phyloP scores from a whole-genome alignment of 2,329 filamentous ascomycete genomes.

The Xylaria sp. region DNA sequence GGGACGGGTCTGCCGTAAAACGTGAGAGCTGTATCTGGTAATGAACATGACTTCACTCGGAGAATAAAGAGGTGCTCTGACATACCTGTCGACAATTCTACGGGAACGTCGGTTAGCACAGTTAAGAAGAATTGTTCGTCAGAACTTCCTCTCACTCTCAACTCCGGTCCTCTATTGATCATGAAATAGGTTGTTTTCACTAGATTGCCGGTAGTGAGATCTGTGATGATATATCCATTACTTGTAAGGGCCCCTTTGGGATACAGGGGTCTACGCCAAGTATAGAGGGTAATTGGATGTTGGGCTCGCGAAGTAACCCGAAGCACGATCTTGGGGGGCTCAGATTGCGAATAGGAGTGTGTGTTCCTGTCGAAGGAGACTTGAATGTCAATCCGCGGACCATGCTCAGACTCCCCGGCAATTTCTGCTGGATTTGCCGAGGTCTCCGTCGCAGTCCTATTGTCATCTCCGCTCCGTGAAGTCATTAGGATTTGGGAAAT shows the following conservation, averaged over 20 bases:
- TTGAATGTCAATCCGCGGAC: background rate
- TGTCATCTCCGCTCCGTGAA: background rate
- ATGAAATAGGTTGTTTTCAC: background rate
- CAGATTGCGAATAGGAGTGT: background rate
- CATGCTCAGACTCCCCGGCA: background rate
- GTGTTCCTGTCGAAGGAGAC: background rate
- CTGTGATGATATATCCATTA: background rate
- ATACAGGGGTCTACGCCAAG: background rate
- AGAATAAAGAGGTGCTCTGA: background rate
- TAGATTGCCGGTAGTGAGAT: background rate
- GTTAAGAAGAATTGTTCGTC: slow-evolving; percentile 1
- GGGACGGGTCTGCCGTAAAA: background rate
- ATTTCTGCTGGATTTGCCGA: background rate
- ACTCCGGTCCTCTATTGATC: background rate
- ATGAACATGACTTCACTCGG: background rate
- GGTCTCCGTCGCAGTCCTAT: background rate
- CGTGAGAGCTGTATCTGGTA: no score
- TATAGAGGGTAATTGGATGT: background rate
- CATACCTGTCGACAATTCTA: background rate
- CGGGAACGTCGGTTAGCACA: background rate
- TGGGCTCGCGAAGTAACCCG: background rate
- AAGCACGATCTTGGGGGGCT: background rate
- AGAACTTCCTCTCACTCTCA: background rate
- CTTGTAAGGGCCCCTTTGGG: background rate
- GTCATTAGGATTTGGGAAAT: background rate